phyloP scores from a whole-genome alignment of 2,329 filamentous ascomycete species.

The Penicillium sp. region DNA sequence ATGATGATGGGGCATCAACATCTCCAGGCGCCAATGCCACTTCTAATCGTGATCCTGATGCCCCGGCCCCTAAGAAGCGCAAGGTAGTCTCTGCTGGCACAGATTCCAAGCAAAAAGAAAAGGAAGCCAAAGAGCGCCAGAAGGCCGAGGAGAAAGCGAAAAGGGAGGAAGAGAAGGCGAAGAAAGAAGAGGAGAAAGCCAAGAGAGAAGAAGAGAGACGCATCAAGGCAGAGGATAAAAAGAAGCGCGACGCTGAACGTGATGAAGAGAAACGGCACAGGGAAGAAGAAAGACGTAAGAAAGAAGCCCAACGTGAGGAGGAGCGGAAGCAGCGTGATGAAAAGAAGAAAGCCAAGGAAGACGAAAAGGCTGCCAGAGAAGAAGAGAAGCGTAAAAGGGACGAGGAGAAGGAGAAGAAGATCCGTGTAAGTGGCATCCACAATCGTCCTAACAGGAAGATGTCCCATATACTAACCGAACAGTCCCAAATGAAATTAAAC shows the following conservation, averaged over 20 bases:
- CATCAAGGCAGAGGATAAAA: constrained; percentile 26
- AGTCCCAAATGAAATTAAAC: constrained; percentile 52
- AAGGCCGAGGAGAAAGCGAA: constrained; percentile 30
- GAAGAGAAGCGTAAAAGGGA: constrained; percentile 48
- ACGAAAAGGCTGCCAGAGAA: constrained; percentile 43
- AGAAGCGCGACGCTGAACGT: constrained; percentile 20
- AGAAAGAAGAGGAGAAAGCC: constrained; percentile 33
- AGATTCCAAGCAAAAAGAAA: constrained; percentile 36
- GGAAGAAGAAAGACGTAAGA: constrained; percentile 31
- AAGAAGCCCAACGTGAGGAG: constrained; percentile 34
- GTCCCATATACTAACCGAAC: constrained; percentile 15
- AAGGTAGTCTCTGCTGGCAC: constrained; percentile 26
- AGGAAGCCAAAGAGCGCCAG: constrained; percentile 30
- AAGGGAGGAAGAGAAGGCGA: constrained; percentile 16
- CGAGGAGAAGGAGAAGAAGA: constrained; percentile 48
- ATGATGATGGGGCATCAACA: neutral
- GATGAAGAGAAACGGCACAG: constrained; percentile 30
- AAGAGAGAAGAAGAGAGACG: constrained; percentile 30
- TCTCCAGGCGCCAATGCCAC: neutral
- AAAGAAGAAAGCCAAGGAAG: constrained; percentile 43
- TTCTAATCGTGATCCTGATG: constrained; percentile 8
- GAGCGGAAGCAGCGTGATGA: constrained; percentile 48
- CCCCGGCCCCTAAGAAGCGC: constrained; percentile 25
- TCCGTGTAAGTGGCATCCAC: constrained; percentile 34
- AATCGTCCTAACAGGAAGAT: neutral